phyloP scores from a whole-genome alignment of 805 yeast genomes.

The Candida silvicultrix region DNA sequence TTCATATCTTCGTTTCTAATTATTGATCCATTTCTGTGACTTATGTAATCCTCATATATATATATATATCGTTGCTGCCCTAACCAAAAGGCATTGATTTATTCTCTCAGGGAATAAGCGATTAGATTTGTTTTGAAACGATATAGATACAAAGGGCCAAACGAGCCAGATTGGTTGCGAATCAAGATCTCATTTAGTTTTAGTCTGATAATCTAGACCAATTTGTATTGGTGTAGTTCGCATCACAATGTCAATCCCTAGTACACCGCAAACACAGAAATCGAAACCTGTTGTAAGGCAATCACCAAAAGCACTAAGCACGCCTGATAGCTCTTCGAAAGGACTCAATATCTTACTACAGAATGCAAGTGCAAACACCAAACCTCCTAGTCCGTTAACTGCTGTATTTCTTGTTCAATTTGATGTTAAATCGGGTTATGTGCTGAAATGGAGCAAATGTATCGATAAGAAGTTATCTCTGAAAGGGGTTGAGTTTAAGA shows the following conservation, averaged over 20 bases:
- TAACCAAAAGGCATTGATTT: background rate
- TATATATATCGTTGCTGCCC: background rate
- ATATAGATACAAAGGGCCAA: no score
- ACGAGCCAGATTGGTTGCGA: no score
- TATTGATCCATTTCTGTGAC: no score
- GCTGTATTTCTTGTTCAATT: slow-evolving; percentile 46
- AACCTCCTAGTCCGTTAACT: slow-evolving; percentile 23
- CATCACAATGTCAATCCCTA: background rate
- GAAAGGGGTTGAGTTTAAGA: slow-evolving; percentile 49
- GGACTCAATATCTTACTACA: slow-evolving; percentile 4
- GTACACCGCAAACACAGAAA: background rate
- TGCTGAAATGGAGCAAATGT: slow-evolving; percentile 36
- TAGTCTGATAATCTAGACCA: no score
- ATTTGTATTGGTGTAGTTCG: no score
- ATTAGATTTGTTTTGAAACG: no score
- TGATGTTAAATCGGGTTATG: slow-evolving; percentile 46
- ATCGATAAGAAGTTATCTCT: slow-evolving; percentile 24
- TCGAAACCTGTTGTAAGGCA: background rate
- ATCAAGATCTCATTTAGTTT: no score
- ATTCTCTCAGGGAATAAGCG: no score
- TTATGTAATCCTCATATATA: no score
- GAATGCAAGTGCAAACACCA: slow-evolving; percentile 1
- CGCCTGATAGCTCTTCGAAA: slow-evolving; percentile 1
- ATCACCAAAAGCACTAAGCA: background rate
- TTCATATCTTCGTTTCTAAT: no score